Base-by-base conservation (phyloP, 1,139 yeast species). In the Nakaseomyces kungkrabaensis region DNA sequence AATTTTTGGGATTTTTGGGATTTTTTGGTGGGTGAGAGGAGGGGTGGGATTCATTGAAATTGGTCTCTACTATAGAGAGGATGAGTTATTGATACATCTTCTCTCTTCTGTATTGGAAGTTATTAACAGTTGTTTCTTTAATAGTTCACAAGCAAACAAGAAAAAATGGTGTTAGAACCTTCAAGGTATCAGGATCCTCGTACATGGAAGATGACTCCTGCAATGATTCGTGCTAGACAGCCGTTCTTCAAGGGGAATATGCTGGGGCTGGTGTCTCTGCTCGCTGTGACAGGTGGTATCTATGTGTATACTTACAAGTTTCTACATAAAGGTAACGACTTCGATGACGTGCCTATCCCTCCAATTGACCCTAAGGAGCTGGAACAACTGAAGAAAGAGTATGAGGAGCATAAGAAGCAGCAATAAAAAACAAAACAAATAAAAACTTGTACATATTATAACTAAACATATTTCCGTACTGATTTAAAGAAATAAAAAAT, bases 171-270 rank as follows among this genome's bases (percentile, higher is more conserved):
- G 51, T 55, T 62, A 31, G 61, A 63, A 48, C 70, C 68, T 22
- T 73, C 77, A 38, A 71, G 66, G 38, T 88, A 87, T 68, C 84
- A 85, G 64, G 87, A 85, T 68, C 85, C 81, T 48, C 73, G 74
- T 61, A 86, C 95, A 25, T 84, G 81, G 70, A 85, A 85, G 65
- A 89, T 89, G 89, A 86, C 96, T 2, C 96, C 96, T 22, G 96
- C 96, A 8, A 82, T 90, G 73, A 74, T 87, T 60, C 75, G 97
- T 59, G 96, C 96, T 46, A 78, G 97, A 66, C 75, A 77, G 51
- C 97, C 96, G 42, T 90, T 78, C 65, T 85, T 89, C 70, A 78
- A 81, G 76, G 81, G 76, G 62, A 90, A 90, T 67, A 76, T 84
- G 64, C 69, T 78, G 24, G 78, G 82, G 0, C 78, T 90, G 50